Percentiles rank a stretch among this genome's conserved stretches.
These are phyloP conservation scores for Leccinum laetum DNA, from an alignment of 1,284 basidiomycete genomes.

Conservation along the genomic window DNA sequence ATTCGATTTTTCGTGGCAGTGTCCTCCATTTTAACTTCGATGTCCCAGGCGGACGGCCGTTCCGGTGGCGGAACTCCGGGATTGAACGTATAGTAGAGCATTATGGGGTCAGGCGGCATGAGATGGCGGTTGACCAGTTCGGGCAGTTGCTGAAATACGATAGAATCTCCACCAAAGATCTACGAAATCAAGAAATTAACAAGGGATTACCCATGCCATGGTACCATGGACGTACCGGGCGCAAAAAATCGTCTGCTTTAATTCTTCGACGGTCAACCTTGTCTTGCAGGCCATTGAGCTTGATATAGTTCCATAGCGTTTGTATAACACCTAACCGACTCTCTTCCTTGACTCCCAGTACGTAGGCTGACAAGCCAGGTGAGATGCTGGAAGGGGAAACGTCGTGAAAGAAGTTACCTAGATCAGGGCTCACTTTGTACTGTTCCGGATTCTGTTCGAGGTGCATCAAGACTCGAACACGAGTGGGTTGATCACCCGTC, in stretches of 20 bases:
- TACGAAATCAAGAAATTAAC: constrained; percentile 28
- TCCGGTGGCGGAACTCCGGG: constrained; percentile 59
- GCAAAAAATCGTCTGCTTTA: constrained; percentile 73
- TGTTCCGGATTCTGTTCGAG: constrained; percentile 87
- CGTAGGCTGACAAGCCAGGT: constrained; percentile 40
- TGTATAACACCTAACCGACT: constrained; percentile 83
- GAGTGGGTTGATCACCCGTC: constrained; percentile 78
- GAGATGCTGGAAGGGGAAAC: constrained; percentile 8
- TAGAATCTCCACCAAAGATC: constrained; percentile 67
- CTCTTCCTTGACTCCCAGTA: constrained; percentile 86
- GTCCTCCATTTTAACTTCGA: constrained; percentile 91
- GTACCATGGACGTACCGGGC: constrained; percentile 46
- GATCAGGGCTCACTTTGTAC: constrained; percentile 79
- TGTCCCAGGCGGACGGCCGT: constrained; percentile 77
- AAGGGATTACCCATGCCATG: not conserved
- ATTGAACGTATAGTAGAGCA: constrained; percentile 80
- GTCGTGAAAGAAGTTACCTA: constrained; percentile 47
- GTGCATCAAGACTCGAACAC: constrained; percentile 80
- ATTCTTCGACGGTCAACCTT: constrained; percentile 85
- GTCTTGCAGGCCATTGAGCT: constrained; percentile 85
- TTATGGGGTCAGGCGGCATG: constrained; percentile 77
- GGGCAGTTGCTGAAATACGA: constrained; percentile 82
- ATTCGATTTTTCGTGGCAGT: constrained; percentile 73
- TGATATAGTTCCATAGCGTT: constrained; percentile 93
- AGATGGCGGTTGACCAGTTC: constrained; percentile 86